Evolutionary conservation across 495 filamentous ascomycete species (phyloP), one percentile per base, ranked within the genome.

Genomic region (Aspergillus ostianus): DNA sequence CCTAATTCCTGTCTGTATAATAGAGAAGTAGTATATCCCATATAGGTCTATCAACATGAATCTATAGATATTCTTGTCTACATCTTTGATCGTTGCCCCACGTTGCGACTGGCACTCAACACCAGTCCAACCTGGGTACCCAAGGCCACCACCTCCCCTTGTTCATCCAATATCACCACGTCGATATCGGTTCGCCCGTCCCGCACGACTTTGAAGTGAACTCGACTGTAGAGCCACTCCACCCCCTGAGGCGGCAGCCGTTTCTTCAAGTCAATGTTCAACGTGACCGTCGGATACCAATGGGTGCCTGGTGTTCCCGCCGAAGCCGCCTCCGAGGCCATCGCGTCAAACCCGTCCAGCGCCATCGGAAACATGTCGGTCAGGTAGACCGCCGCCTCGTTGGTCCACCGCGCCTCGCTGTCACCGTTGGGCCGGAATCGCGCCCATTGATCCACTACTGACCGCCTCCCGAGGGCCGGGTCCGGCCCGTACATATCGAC

Each of bases 261-360:
- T 64, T 83, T 84, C 74, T 91, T 90, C 51, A 87, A 71, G 61
- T 91, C 87, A 26, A 91, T 59, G 60, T 85, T 86, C 70, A 91
- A 70, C 20, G 87, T 77, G 17, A 94, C 72, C 3, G 90, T 95
- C 0, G 90, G 90, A 73, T 92, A 93, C 91, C 91, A 93, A 64
- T 80, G 81, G 53, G 71, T 72, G 9, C 71, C 73, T 48, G 56
- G 72, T 19, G 51, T 46, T 6, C 60, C 64, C 45, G 44, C 58
- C 41, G 54, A 54, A 60, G 6, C 29, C 41, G 44, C 53, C 53
- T 51, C 53, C 23, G 65, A 58, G 45, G 73, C 67, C 66, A 75
- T 69, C 27, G 59, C 60, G 59, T 76, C 69, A 55, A 79, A 70
- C 52, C 69, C 66, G 65, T 85, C 80, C 44, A 87, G 61, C 41